Evolutionary conservation across 1,284 basidiomycete genomes (phyloP).

Genomic region (Boletellus dicymbophilus): DNA sequence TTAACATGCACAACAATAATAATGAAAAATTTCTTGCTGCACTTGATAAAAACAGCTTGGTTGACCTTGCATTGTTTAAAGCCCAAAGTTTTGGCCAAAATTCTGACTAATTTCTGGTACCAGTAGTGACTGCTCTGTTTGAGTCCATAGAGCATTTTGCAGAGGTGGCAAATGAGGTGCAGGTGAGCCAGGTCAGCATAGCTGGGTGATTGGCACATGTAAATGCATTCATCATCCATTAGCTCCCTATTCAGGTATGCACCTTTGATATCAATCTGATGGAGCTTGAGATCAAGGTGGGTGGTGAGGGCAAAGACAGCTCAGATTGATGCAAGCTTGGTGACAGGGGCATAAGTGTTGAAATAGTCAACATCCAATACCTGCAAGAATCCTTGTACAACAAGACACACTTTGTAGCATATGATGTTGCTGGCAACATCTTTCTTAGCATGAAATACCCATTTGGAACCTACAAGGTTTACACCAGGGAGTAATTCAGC

Average conservation of each 20-base stretch:
- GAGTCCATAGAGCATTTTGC: no score
- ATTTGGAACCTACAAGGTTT: conserved; percentile 28
- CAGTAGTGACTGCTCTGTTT: not conserved
- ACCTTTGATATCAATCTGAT: not conserved
- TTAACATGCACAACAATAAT: not conserved
- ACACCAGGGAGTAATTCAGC: no score
- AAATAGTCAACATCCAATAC: conserved; percentile 40
- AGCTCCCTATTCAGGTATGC: no score
- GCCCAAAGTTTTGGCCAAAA: no score
- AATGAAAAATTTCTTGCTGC: conserved; percentile 1
- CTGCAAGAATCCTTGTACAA: conserved; percentile 44
- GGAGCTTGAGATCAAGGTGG: not conserved
- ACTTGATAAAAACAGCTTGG: no score
- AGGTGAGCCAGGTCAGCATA: no score
- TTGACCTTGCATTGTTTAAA: not conserved
- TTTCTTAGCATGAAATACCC: conserved; percentile 38
- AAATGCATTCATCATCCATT: no score
- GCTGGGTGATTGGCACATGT: no score
- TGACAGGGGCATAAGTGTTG: conserved; percentile 38
- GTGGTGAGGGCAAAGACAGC: conserved; percentile 20
- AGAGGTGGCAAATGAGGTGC: no score
- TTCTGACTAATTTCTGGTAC: not conserved
- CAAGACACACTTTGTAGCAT: conserved; percentile 39
- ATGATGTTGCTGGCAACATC: conserved; percentile 29
- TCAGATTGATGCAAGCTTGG: conserved; percentile 28